Evolutionary conservation across 352 stramenopile species (phyloP), one percentile per base, ranked within the genome.

Genomic region (Globisporangium middletonii): DNA sequence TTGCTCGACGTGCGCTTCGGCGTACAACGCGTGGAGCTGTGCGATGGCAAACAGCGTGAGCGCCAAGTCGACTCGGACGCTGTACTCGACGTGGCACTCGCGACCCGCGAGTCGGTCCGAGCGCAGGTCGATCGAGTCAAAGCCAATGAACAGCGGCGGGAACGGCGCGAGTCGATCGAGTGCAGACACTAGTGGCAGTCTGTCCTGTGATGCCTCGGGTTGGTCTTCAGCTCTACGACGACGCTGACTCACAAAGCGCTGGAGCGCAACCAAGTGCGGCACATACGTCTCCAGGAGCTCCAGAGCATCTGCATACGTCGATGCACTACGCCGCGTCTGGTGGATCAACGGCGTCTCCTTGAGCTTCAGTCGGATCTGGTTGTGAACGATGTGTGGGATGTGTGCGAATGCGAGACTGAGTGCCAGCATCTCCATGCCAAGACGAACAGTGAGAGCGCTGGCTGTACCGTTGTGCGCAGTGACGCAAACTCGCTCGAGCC

Each of bases 351-450:
- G 67, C 30, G 69, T 67, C 46, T 89, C 79, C 45, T 65, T 72
- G 6, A 89, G 62, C 54, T 82, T 82, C 35, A 86, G 61, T 43
- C 73, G 66, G 43, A 80, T 77, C 71, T 79, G 33, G 3, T 15
- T 26, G 43, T 4, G 9, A 12, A 18, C 26, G 6, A 11, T 26
- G 43, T 23, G 4, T 23, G 4, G 18, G 4, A 9, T 26, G 43
- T 47, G 43, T 26, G 18, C 26, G 43, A 47, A 16, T 26, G 43
- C 4, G 43, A 45, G 41, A 46, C 12, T 23, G 38, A 16, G 13
- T 6, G 11, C 13, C 11, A 18, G 4, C 43, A 23, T 47, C 43
- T 18, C 7, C 18, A 12, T 18, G 43, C 5, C 5, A 1, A 8
- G 37, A 3, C 23, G 35, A 48, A 13, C 6, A 58, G 50, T 53